These are phyloP conservation scores for Flaveria sonorensis DNA, from an alignment of 129 eudicot species.

Conservation along the genomic window DNA sequence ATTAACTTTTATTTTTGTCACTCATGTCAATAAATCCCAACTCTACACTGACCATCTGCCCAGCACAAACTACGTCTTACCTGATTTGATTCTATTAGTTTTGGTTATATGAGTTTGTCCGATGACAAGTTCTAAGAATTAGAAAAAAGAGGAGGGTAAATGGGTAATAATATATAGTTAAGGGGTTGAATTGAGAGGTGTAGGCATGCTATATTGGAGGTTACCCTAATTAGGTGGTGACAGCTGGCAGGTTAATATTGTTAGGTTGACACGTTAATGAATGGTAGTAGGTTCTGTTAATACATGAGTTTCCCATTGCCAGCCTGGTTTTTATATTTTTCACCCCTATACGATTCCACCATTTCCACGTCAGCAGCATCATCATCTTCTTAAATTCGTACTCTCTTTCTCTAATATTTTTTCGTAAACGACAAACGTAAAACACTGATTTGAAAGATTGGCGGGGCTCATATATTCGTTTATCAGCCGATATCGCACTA, in stretches of 20 bases:
- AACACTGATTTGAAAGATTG: too few relatives aligned
- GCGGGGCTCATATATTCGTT: too few relatives aligned
- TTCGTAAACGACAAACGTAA: too few relatives aligned
- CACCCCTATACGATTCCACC: constrained; percentile 34
- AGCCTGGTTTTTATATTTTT: constrained; percentile 34
- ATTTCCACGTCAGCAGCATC: constrained; percentile 21
- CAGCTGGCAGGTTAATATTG: constrained; percentile 38
- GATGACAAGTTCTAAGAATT: too few relatives aligned
- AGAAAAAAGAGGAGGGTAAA: neutral
- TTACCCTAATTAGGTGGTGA: constrained; percentile 41
- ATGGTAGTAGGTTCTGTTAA: constrained; percentile 36
- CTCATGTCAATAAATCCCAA: too few relatives aligned
- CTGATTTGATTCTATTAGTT: too few relatives aligned
- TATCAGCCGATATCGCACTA: too few relatives aligned
- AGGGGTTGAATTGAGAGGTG: neutral
- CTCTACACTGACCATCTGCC: too few relatives aligned
- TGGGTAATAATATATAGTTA: neutral
- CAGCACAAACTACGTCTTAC: too few relatives aligned
- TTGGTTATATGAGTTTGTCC: too few relatives aligned
- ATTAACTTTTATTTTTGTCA: too few relatives aligned
- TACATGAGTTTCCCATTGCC: constrained; percentile 47
- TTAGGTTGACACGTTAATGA: constrained; percentile 44
- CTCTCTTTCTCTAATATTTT: neutral
- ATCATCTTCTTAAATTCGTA: constrained; percentile 26
- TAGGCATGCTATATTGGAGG: constrained; percentile 41